These are phyloP conservation scores for Sporothrix humicola DNA, from an alignment of 2,329 filamentous ascomycete species.

Conservation along the genomic window DNA sequence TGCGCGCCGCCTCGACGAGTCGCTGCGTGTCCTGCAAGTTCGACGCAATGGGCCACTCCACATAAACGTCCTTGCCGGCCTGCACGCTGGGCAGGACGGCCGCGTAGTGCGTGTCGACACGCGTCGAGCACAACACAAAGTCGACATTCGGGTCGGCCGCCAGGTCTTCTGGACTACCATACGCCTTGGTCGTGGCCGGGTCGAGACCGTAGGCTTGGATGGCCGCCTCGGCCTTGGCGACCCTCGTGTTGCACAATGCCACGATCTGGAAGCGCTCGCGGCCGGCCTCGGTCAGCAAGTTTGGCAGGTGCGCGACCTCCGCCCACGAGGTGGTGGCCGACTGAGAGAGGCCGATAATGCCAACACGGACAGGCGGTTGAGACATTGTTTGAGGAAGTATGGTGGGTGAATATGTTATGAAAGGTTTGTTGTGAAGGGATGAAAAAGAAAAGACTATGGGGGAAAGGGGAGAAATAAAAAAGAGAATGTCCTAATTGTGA, in stretches of 20 bases:
- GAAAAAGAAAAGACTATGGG: too few relatives aligned
- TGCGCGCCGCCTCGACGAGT: constrained; percentile 41
- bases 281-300: constrained; percentile 56
- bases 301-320: constrained; percentile 61
- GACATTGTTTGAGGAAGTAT: neutral
- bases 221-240: constrained; percentile 51
- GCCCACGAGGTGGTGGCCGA: constrained; percentile 10
- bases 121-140: constrained; percentile 59
- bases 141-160: constrained; percentile 58
- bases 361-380: constrained; percentile 3
- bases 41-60: constrained; percentile 64
- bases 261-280: constrained; percentile 54
- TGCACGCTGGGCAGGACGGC: constrained; percentile 54
- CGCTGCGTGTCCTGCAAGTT: constrained; percentile 50
- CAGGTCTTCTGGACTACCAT: constrained; percentile 50
- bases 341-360: neutral
- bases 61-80: constrained; percentile 59
- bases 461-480: neutral
- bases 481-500: neutral
- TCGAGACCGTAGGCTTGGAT: constrained; percentile 52
- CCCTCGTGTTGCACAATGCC: constrained; percentile 57
- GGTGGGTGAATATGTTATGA: neutral
- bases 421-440: neutral
- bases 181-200: constrained; percentile 39
- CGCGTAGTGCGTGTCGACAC: constrained; percentile 58